Evolutionary conservation across 1,139 yeast species (phyloP).

Genomic region (Magnusiomyces clavatus): DNA sequence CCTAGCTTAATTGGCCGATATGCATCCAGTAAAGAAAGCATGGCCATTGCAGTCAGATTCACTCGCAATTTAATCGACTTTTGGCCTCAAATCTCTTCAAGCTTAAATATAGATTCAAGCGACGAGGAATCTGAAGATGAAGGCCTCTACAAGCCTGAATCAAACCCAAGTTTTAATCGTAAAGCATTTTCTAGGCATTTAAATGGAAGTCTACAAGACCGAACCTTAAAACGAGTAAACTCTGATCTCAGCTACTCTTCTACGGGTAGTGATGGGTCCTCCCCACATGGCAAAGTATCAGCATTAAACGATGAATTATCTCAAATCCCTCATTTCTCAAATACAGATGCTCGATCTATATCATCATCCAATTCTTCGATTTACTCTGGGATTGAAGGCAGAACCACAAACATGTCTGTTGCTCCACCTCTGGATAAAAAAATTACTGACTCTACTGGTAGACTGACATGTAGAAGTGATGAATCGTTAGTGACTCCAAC

Average conservation of each 20-base stretch:
- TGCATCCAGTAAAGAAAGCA: slow-evolving; percentile 22
- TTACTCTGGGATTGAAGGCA: too few species aligned
- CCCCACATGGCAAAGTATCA: too few species aligned
- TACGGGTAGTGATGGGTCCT: too few species aligned
- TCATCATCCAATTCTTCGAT: too few species aligned
- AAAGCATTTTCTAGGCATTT: not conserved
- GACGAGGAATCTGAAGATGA: slow-evolving; percentile 10
- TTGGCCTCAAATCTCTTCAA: slow-evolving; percentile 21
- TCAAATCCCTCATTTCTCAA: too few species aligned
- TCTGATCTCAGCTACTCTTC: slow-evolving; percentile 1
- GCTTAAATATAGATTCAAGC: slow-evolving; percentile 6
- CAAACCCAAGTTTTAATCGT: not conserved
- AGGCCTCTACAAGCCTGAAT: not conserved
- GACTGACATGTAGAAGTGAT: not conserved
- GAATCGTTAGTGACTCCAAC: not conserved
- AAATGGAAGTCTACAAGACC: not conserved
- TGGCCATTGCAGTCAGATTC: slow-evolving; percentile 23
- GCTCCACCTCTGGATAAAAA: not conserved
- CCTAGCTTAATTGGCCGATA: slow-evolving; percentile 30
- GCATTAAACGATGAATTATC: too few species aligned
- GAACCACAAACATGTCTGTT: too few species aligned
- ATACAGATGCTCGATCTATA: too few species aligned
- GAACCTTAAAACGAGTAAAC: not conserved
- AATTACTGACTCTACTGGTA: not conserved
- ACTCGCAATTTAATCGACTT: slow-evolving; percentile 25